Conservation (phyloP, 768 basidiomycete genomes). For the Termitomyces sp. region DNA sequence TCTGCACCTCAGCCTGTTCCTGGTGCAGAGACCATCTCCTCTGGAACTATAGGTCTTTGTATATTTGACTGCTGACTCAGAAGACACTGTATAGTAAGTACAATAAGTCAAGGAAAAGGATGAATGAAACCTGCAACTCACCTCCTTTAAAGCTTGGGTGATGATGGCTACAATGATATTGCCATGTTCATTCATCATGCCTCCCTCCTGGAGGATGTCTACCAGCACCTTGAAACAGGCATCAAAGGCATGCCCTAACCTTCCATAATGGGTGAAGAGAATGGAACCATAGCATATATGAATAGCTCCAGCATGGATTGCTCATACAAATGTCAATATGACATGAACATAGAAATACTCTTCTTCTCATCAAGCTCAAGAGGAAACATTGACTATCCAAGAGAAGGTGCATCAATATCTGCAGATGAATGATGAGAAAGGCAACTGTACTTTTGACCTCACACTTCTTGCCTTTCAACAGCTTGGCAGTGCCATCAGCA, state of each 20-base stretch:
- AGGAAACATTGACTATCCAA: conserved; percentile 32
- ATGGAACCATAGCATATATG: conserved; percentile 74
- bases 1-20: conserved; percentile 1
- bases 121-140: conserved; percentile 29
- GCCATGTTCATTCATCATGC: conserved; percentile 69
- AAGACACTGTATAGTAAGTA: conserved; percentile 29
- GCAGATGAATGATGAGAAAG: background rate
- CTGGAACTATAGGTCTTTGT: background rate
- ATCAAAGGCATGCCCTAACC: conserved; percentile 81
- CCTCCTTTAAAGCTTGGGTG: conserved; percentile 72
- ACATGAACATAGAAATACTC: conserved; percentile 82
- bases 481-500: conserved; percentile 19
- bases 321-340: conserved; percentile 79
- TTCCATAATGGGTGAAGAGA: conserved; percentile 80
- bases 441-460: conserved; percentile 31
- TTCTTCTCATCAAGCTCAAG: conserved; percentile 57
- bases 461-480: conserved; percentile 28
- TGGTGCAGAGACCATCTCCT: background rate
- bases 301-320: conserved; percentile 77
- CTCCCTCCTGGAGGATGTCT: conserved; percentile 83
- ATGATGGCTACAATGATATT: conserved; percentile 67
- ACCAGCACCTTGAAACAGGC: conserved; percentile 76
- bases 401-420: background rate
- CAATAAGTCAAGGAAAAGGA: conserved; percentile 2
- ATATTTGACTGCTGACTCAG: background rate